Conservation (phyloP, 2,329 filamentous ascomycete genomes). For the Exserohilum turcica region DNA sequence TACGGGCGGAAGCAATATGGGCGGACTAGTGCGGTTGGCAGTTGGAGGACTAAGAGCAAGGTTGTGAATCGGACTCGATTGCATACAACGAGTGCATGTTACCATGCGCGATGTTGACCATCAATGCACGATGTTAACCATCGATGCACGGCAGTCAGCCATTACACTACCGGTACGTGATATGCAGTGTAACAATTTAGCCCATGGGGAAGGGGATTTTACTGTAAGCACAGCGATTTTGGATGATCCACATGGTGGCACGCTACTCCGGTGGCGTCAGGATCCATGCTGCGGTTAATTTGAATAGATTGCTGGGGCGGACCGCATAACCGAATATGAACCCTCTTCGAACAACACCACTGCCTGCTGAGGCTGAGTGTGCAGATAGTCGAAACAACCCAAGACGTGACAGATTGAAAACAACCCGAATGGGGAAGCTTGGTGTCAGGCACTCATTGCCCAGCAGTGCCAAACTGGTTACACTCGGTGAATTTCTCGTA, state of each 20-base stretch:
- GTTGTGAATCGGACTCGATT: not conserved
- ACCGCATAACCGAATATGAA: conserved; percentile 17
- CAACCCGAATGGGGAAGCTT: not conserved
- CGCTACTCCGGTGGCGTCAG: conserved; percentile 8
- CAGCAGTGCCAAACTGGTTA: not conserved
- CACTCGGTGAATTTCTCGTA: not conserved
- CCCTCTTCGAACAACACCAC: not conserved
- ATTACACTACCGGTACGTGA: conserved; percentile 3
- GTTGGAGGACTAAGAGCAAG: not conserved
- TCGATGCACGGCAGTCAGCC: conserved; percentile 2
- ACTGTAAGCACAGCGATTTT: conserved; percentile 1
- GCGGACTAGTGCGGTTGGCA: not conserved
- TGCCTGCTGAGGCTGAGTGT: not conserved
- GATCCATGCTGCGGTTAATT: conserved; percentile 10
- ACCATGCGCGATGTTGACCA: not conserved
- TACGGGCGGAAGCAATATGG: not conserved
- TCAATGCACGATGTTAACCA: not conserved
- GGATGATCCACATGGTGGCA: conserved; percentile 1
- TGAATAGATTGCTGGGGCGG: conserved; percentile 20
- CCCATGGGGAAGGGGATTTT: not conserved
- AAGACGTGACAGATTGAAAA: not conserved
- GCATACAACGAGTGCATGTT: not conserved
- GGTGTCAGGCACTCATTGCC: not conserved
- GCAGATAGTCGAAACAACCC: conserved; percentile 4
- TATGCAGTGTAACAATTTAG: conserved; percentile 9